Conservation (phyloP, 2,329 filamentous ascomycete species). For the Calonectria ilicicola region DNA sequence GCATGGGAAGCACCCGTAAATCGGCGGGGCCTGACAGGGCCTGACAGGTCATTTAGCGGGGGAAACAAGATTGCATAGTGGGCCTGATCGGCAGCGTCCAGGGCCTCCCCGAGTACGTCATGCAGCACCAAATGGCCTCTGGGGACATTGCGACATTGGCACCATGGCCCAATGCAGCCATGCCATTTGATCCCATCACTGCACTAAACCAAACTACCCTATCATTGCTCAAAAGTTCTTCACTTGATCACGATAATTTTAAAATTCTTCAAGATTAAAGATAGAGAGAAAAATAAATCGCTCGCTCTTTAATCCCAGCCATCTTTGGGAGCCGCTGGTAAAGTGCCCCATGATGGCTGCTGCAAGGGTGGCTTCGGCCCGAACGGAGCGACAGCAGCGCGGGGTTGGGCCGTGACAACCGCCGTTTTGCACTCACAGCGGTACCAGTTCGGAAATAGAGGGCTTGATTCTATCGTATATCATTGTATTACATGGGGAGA, state of each 20-base stretch:
- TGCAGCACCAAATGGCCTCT: background rate
- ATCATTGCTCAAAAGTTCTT: background rate
- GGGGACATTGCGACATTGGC: background rate
- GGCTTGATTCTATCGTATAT: background rate
- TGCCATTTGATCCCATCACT: background rate
- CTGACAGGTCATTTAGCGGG: constrained; percentile 1
- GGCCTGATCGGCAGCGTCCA: background rate
- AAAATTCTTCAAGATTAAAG: background rate
- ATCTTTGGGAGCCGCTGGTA: background rate
- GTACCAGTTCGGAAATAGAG: background rate
- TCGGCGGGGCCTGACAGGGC: background rate
- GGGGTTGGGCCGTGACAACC: constrained; percentile 3
- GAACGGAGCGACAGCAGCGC: background rate
- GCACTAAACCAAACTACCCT: background rate
- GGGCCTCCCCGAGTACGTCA: background rate
- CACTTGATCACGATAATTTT: background rate
- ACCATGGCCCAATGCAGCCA: background rate
- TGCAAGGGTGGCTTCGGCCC: constrained; percentile 14
- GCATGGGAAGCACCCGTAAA: too few relatives aligned
- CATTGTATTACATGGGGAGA: background rate
- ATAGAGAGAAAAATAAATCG: too few relatives aligned
- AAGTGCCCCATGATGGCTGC: background rate
- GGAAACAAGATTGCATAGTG: constrained; percentile 3
- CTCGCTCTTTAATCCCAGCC: background rate
- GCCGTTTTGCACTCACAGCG: background rate